Evolutionary conservation across 768 basidiomycete species (phyloP), one percentile per base, ranked within the genome.

Genomic region (Suillus bovinus): DNA sequence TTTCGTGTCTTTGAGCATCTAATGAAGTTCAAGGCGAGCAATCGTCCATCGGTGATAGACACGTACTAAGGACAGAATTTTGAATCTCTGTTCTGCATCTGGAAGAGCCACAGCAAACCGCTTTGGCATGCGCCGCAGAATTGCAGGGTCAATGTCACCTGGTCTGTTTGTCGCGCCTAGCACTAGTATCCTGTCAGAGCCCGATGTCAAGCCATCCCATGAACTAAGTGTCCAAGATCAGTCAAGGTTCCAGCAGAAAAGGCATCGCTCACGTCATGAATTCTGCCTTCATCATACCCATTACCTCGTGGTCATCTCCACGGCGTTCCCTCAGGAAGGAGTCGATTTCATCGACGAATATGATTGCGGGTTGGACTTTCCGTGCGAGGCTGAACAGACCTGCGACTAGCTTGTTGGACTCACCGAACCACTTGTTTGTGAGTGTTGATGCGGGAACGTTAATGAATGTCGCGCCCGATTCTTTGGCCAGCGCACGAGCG

Each of bases 301-400:
- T 99, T 58, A 94, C 96, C 70, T 99, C 97, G 72, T 99, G 97
- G 70, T 99, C 96, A 11, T 89, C 88, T 61, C 86, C 84, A 31
- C 88, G 87, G 64, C 97, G 82, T 72, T 96, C 93, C 60, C 96
- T 82, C 73, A 99, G 77, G 75, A 99, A 94, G 1, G 92, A 93
- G 70, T 99, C 96, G 67, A 99, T 98, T 77, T 99, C 97, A 72
- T 99, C 96, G 70, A 99, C 97, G 76, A 99, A 99, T 67, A 99
- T 96, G 71, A 99, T 99, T 62, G 89, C 85, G 0, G 97, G 97
- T 70, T 98, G 94, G 2, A 92, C 85, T 77, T 99, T 98, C 56
- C 88, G 81, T 29, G 97, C 97, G 24, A 99, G 86, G 56, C 93
- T 92, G 78, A 99, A 99, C 50, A 99, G 77, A 2, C 90, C 96